A percentile compares a stretch with the other conserved stretches of the same genome.
Conservation (phyloP, 352 stramenopile species). For the Phytophthora constricta region DNA sequence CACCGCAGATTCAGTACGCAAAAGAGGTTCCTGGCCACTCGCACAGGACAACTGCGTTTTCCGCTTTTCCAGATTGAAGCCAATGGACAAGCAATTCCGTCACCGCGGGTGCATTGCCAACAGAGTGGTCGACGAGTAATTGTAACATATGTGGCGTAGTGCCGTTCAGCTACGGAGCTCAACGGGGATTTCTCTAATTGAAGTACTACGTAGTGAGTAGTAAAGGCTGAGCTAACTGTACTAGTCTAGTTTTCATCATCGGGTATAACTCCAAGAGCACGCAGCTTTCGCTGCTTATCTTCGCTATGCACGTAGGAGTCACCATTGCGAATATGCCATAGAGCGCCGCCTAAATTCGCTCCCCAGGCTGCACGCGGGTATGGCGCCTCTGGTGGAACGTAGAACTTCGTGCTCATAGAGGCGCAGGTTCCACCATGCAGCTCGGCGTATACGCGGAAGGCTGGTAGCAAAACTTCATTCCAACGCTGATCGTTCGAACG, state of each 20-base stretch:
- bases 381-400: constrained; percentile 60
- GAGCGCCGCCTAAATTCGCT: constrained; percentile 71
- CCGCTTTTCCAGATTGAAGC: constrained; percentile 56
- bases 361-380: constrained; percentile 71
- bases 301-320: constrained; percentile 78
- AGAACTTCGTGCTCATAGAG: constrained; percentile 79
- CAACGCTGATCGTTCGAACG: constrained; percentile 76
- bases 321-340: constrained; percentile 88
- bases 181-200: constrained; percentile 24
- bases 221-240: neutral
- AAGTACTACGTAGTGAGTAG: constrained; percentile 16
- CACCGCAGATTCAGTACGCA: constrained; percentile 45
- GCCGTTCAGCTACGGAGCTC: too few relatives aligned
- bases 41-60: constrained; percentile 53
- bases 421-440: constrained; percentile 59
- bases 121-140: constrained; percentile 47
- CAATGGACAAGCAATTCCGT: constrained; percentile 20
- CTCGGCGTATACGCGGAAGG: constrained; percentile 66
- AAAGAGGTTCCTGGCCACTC: constrained; percentile 55
- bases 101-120: constrained; percentile 46
- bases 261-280: constrained; percentile 55
- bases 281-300: constrained; percentile 70
- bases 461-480: constrained; percentile 66
- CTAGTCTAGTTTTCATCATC: constrained; percentile 17
- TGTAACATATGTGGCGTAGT: too few relatives aligned